Base-by-base conservation (phyloP, 768 basidiomycete species). In the Lactarius sp. region DNA sequence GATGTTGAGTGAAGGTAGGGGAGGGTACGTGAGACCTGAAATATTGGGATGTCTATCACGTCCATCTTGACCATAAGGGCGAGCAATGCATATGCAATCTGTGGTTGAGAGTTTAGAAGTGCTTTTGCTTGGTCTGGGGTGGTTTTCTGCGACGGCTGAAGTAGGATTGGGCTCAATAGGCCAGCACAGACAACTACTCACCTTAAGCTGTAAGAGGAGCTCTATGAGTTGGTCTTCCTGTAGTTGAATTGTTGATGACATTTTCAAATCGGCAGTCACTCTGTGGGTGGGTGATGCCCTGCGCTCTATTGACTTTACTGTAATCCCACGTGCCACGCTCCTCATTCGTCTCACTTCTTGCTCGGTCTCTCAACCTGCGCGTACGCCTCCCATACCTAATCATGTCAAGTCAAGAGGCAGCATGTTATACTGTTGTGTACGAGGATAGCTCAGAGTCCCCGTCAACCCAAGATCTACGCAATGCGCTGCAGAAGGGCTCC, bases 401-500 rank as follows among this genome's bases (percentile, higher is more conserved):
- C 51, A 77, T 77, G 76, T 69, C 77, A 42, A 73, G 71, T 37
- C 68, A 81, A 67, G 90, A 91, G 68, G 73, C 83, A 58, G 76
- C 84, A 71, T 92, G 89, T 72, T 90, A 92, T 72, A 93, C 91
- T 9, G 77, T 92, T 66, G 82, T 93, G 52, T 85, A 83, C 46
- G 90, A 93, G 71, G 86, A 86, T 69, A 80, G 76, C 54, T 78
- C 82, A 42, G 92, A 93, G 74, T 81, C 83, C 20, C 92, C 90
- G 6, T 85, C 90, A n/a, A 83, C 84, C 2, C 82, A 87, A 67
- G 94, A 98, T 68, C 82, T 97, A 53, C 83, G 92, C 66, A 80
- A 85, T 63, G 81, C 85, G 41, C 80, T 98, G 55, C 92, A 99
- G 78, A 98, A 97, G 77, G 95, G 96, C 61, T 87, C 92, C 22